Conservation (phyloP, 2,329 filamentous ascomycete genomes). For the Penicillium sp. region DNA sequence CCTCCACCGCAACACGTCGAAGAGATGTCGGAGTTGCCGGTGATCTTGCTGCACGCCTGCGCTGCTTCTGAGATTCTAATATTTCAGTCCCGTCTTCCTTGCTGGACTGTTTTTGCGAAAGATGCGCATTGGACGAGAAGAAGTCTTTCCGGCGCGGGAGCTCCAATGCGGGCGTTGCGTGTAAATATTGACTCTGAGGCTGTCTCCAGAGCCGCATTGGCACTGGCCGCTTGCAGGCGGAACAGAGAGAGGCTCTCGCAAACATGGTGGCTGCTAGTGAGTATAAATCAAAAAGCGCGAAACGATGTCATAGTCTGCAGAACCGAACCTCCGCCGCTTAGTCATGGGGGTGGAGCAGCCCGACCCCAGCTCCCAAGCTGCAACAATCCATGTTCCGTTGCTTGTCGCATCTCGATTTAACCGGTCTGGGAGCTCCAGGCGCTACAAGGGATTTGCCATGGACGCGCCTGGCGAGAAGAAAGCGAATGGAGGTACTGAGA, state of each 20-base stretch:
- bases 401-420: conserved; percentile 22
- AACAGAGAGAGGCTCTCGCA: conserved; percentile 31
- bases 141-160: conserved; percentile 58
- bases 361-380: conserved; percentile 23
- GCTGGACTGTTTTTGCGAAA: conserved; percentile 43
- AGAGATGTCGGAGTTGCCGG: conserved; percentile 69
- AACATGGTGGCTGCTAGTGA: conserved; percentile 27
- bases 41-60: conserved; percentile 51
- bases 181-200: conserved; percentile 36
- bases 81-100: conserved; percentile 18
- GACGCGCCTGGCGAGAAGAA: conserved; percentile 38
- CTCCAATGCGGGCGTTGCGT: conserved; percentile 34
- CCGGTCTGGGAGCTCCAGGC: conserved; percentile 21
- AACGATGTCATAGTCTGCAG: conserved; percentile 17
- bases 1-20: conserved; percentile 80
- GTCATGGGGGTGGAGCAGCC: conserved; percentile 18
- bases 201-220: conserved; percentile 25
- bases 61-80: conserved; percentile 36
- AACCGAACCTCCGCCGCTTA: conserved; percentile 17
- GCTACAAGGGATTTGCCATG: conserved; percentile 36
- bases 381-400: conserved; percentile 13
- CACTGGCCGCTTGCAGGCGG: conserved; percentile 31
- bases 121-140: conserved; percentile 64
- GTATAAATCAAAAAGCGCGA: not conserved
- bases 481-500: conserved; percentile 24